Base-by-base conservation (phyloP, 208 protist species). In the Trypanosoma cruzi region DNA sequence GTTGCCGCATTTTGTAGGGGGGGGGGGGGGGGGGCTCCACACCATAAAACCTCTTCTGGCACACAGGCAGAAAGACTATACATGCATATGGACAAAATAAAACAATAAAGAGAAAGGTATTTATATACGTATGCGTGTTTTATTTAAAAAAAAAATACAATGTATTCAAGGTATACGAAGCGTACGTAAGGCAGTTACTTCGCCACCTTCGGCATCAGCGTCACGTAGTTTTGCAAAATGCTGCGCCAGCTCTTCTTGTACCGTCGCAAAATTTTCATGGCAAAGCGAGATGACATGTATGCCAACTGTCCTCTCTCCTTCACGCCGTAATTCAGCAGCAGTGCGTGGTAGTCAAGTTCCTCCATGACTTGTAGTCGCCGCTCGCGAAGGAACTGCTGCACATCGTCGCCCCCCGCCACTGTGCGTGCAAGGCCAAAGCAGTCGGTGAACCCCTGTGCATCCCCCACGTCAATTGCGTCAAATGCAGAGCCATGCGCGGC, bases 361-460 rank as follows among this genome's bases (percentile, higher is more conserved):
- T 93, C 88, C 85, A 96, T 89, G 54, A 96, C 91, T 69, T 96
- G 86, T 73, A 93, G 77, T 0, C 91, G 85, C 20, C 93, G 87
- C 62, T 95, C 81, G 46, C 80, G 80, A 52, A 96, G 56, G 53
- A 93, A 94, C 62, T 85, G 58, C 61, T 75, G 64, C 14, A 94
- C 84, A 52, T 93, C 86, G 49, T 93, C 88, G 28, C 85, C 83
- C 7, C 75, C 79, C 18, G 88, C 84, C 36, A 97, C 81, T 16
- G 82, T 76, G 40, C 86, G 87, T 0, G 93, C 88, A 24, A 97
- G 84, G 10, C 79, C 76, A 64, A 96, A 97, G 81, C 93, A 97
- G 73, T 97, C 93, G 1, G 81, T 91, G 71, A 97, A 97, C 54
- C 86, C 77, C 77, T 94, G 87, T n/a, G 90, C 90, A 54, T 97